Evolutionary conservation across 805 yeast species (phyloP).

Genomic region (Diddensiella caesifluorescens): DNA sequence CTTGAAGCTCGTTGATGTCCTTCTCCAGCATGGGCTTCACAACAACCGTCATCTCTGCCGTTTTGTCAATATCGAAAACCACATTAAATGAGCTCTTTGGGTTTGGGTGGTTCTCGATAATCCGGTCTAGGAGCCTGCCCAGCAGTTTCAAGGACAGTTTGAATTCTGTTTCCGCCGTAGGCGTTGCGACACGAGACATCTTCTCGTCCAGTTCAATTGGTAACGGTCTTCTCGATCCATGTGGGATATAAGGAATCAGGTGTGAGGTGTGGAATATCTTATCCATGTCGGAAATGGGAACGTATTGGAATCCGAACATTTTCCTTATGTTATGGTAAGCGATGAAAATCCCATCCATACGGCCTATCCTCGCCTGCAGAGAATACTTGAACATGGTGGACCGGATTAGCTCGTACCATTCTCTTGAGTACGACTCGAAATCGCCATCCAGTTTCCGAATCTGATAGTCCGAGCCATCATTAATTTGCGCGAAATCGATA

Average conservation of each 20-base stretch:
- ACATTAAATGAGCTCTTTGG: conserved; percentile 32
- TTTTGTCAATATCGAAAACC: conserved; percentile 20
- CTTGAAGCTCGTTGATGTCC: conserved; percentile 24
- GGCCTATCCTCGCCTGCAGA: conserved; percentile 88
- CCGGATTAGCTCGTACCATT: conserved; percentile 65
- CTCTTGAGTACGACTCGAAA: conserved; percentile 79
- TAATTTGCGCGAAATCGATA: conserved; percentile 51
- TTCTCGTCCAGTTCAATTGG: conserved; percentile 8
- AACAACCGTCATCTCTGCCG: conserved; percentile 26
- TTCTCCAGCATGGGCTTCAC: conserved; percentile 28
- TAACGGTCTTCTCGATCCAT: not conserved
- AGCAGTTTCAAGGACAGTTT: conserved; percentile 52
- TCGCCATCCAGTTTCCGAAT: conserved; percentile 56
- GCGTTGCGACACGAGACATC: conserved; percentile 34
- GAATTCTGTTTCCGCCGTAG: conserved; percentile 66
- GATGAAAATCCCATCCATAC: conserved; percentile 93
- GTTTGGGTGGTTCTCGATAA: conserved; percentile 33
- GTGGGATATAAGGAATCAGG: conserved; percentile 1
- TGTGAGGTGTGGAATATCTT: conserved; percentile 42
- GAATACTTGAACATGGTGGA: conserved; percentile 79
- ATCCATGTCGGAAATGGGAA: conserved; percentile 72
- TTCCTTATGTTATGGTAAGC: conserved; percentile 81
- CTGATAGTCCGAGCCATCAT: conserved; percentile 61
- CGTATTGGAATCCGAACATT: conserved; percentile 85
- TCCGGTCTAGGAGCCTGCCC: conserved; percentile 39